Conservation (phyloP, 2,329 filamentous ascomycete genomes). For the Trichoderma harzianum region DNA sequence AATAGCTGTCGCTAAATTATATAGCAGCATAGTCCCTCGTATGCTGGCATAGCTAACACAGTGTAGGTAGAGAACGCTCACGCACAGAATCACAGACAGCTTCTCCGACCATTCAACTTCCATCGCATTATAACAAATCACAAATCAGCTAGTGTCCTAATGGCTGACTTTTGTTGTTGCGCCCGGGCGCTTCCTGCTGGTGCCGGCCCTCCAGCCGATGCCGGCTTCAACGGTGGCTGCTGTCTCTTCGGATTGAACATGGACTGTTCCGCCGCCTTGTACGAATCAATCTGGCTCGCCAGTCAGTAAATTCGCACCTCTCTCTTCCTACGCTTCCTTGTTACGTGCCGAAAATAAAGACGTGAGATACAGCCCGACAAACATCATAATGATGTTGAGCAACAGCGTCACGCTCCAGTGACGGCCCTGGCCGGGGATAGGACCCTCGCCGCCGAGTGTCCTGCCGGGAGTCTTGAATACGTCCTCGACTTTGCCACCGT, state of each 20-base stretch:
- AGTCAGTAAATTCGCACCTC: constrained; percentile 25
- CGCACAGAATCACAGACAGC: neutral
- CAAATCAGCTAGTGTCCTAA: constrained; percentile 55
- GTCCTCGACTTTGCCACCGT: constrained; percentile 41
- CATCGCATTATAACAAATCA: constrained; percentile 23
- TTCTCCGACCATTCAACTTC: neutral
- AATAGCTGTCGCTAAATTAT: neutral
- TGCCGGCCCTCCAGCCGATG: neutral
- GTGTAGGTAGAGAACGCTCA: constrained; percentile 8
- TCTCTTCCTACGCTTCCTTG: constrained; percentile 15
- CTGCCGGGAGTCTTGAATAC: constrained; percentile 55
- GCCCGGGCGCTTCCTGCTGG: constrained; percentile 24
- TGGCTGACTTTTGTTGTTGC: constrained; percentile 35
- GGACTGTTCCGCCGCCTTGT: constrained; percentile 58
- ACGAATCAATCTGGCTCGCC: constrained; percentile 53
- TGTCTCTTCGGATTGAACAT: constrained; percentile 52
- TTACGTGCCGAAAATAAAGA: constrained; percentile 58
- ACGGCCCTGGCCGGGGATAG: constrained; percentile 23
- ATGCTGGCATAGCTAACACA: neutral
- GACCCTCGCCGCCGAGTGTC: constrained; percentile 48
- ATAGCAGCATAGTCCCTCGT: neutral
- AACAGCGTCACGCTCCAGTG: constrained; percentile 41
- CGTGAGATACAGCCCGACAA: constrained; percentile 57
- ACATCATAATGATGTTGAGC: constrained; percentile 41
- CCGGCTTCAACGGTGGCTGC: constrained; percentile 24